Evolutionary conservation across 1,284 basidiomycete genomes (phyloP), one percentile per base, ranked within the genome.

Genomic region (Sphagnurus paluster): DNA sequence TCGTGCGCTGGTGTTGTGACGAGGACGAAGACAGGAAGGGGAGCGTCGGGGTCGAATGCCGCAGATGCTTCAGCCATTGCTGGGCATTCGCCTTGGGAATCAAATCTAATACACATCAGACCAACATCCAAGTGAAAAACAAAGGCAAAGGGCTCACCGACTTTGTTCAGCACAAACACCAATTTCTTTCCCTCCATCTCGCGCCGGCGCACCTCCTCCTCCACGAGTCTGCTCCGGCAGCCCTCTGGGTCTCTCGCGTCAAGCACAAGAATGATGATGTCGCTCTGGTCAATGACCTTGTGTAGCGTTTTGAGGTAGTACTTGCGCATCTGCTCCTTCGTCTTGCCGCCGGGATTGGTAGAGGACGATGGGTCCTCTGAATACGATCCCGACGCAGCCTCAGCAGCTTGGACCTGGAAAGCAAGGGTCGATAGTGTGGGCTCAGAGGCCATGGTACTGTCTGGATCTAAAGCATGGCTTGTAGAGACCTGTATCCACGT

Each of bases 221-320:
- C 93, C 3, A 97, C 90, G 38, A 93, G 76, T 42, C 84, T 72
- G 67, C 89, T 93, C 51, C 93, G 70, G 39, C 90, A 94, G 0
- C 93, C 93, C 53, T 95, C 87, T 1, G 93, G 94, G 70, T 97
- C 94, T 37, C 94, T 74, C 1, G 93, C 93, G 66, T 98, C 94
- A 5, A 97, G 73, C 0, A 93, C 89, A 29, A 89, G 75, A 23
- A 98, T 80, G 43, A 99, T 72, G 23, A 99, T 91, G 64, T 99
- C 96, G 49, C 88, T 87, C 56, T 94, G 80, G 56, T 97, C 93
- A 48, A 99, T 87, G 37, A 99, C 95, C 70, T 93, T 95, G 66
- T 93, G 84, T 26, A 99, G 72, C 11, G 78, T 78, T 46, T 82
- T 85, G 51, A 88, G 75, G 67, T 81, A 90, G 66, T 85, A 83